A percentile compares a stretch with the other conserved stretches of the same genome.
Conservation (phyloP, 331 rosid species). For the Cydonia oblonga region DNA sequence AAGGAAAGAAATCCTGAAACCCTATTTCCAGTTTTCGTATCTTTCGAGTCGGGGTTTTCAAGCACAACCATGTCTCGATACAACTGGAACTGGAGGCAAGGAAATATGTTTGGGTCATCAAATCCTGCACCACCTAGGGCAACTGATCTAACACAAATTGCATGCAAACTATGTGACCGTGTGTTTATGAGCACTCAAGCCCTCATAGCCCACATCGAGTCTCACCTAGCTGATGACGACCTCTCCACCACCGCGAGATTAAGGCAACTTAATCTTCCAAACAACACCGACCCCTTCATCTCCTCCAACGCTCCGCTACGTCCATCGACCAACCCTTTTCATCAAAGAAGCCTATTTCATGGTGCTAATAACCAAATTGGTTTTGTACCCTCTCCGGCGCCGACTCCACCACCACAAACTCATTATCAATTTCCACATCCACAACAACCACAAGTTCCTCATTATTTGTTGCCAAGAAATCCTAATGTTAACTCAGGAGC, state of each 20-base stretch:
- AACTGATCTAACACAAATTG: conserved; percentile 1
- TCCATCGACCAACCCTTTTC: neutral
- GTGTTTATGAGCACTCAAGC: conserved; percentile 23
- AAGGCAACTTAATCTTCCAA: neutral
- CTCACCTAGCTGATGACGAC: conserved; percentile 16
- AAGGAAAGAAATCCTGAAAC: neutral
- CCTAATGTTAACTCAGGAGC: neutral
- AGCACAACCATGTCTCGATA: conserved; percentile 5
- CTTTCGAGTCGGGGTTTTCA: neutral
- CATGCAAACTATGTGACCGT: conserved; percentile 29
- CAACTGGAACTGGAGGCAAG: conserved; percentile 2
- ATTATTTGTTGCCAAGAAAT: neutral
- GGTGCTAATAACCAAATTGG: neutral
- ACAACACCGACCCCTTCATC: neutral
- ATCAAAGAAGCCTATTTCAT: neutral
- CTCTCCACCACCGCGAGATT: neutral
- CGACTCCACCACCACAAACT: neutral
- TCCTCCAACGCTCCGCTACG: neutral
- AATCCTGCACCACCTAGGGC: neutral
- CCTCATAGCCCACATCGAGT: conserved; percentile 23
- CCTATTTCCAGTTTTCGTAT: neutral
- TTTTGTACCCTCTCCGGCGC: neutral
- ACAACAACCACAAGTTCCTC: neutral
- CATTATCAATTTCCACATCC: neutral
- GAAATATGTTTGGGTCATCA: neutral